phyloP scores from a whole-genome alignment of 805 yeast genomes.

The Crinitomyces ghanaensis region DNA sequence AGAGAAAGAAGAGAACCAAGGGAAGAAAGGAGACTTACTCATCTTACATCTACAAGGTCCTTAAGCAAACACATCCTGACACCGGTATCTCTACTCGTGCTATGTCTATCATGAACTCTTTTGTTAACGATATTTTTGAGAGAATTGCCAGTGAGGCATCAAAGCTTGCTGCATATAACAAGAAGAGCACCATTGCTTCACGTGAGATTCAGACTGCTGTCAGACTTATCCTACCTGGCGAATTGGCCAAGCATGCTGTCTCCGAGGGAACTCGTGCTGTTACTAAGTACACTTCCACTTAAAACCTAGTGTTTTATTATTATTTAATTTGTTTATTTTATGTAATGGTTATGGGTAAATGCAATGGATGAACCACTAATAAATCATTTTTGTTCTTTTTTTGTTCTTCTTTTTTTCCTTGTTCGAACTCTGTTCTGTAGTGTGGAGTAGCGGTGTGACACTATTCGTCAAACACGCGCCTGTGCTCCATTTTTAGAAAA shows the following conservation, averaged over 20 bases:
- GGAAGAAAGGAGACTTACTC: slow-evolving; percentile 97
- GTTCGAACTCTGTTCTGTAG: too few species aligned
- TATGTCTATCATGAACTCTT: slow-evolving; percentile 97
- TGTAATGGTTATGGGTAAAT: slow-evolving; percentile 4
- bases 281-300: slow-evolving; percentile 77
- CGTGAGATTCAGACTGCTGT: slow-evolving; percentile 99
- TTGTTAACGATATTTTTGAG: slow-evolving; percentile 95
- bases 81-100: slow-evolving; percentile 99
- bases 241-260: slow-evolving; percentile 96
- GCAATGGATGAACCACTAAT: slow-evolving; percentile 1
- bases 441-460: too few species aligned
- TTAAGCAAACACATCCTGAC: slow-evolving; percentile 98
- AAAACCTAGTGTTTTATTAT: slow-evolving; percentile 1
- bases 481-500: too few species aligned
- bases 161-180: slow-evolving; percentile 96
- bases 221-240: slow-evolving; percentile 96
- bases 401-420: too few species aligned
- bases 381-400: too few species aligned
- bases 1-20: slow-evolving; percentile 85
- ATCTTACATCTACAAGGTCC: slow-evolving; percentile 95
- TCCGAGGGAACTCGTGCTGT: slow-evolving; percentile 98
- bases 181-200: slow-evolving; percentile 94
- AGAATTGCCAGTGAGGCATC: slow-evolving; percentile 98
- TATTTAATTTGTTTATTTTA: slow-evolving; percentile 2
- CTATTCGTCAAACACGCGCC: too few species aligned